phyloP scores from a whole-genome alignment of 164 flowering plant genomes.

The Magnolia kwangsiensis region DNA sequence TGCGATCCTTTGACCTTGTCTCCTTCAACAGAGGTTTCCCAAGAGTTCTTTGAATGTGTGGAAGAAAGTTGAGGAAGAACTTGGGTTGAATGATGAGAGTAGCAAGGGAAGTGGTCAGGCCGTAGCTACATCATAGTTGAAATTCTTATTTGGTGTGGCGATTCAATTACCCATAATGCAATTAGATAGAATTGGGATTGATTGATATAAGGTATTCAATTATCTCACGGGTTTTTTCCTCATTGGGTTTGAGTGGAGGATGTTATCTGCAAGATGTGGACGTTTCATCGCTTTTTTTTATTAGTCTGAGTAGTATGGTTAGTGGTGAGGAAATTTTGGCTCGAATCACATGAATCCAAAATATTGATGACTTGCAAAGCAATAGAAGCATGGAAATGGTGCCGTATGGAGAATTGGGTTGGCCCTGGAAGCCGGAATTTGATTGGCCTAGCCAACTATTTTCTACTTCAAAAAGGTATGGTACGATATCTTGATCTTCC shows the following conservation, averaged over 20 bases:
- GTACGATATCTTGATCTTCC: not conserved
- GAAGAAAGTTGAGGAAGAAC: conserved; percentile 55
- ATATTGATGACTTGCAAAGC: not conserved
- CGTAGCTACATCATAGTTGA: not conserved
- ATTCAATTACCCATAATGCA: not conserved
- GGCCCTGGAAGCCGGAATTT: not conserved
- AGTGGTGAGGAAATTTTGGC: not conserved
- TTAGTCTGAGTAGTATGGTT: not conserved
- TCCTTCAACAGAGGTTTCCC: conserved; percentile 27
- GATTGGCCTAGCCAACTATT: not conserved
- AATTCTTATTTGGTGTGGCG: not conserved
- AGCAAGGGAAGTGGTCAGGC: not conserved
- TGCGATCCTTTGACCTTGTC: no score
- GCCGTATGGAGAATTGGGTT: not conserved
- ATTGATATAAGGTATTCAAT: not conserved
- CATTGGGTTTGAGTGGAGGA: not conserved
- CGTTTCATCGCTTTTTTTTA: not conserved
- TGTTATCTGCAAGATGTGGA: not conserved
- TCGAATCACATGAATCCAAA: not conserved
- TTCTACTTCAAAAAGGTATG: not conserved
- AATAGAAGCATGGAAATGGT: not conserved
- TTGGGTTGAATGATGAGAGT: conserved; percentile 33
- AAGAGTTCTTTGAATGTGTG: conserved; percentile 49
- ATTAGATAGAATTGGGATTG: not conserved
- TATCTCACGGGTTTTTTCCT: not conserved